A percentile compares a stretch with the other conserved stretches of the same genome.
These are phyloP conservation scores for Xylaria scruposa DNA, from an alignment of 495 filamentous ascomycete species.

Conservation along the genomic window DNA sequence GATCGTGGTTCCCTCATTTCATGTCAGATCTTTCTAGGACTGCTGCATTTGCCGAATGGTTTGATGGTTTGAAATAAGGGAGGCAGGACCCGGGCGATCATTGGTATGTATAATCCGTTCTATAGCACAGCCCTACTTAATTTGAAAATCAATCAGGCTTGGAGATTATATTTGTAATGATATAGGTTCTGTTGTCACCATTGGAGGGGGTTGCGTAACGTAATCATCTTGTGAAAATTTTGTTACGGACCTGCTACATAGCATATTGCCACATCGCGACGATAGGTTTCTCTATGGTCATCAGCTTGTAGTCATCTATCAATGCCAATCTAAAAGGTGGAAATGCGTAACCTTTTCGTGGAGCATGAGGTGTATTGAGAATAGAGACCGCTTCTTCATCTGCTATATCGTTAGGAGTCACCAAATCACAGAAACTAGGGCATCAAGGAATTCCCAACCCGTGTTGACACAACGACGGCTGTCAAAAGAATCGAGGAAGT, in stretches of 20 bases:
- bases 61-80: constrained; percentile 15
- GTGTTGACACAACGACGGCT: not conserved
- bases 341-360: not conserved
- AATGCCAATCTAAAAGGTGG: not conserved
- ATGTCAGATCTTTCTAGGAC: constrained; percentile 12
- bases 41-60: constrained; percentile 16
- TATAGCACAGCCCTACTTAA: constrained; percentile 14
- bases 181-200: constrained; percentile 8
- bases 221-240: not conserved
- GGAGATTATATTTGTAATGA: constrained; percentile 12
- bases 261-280: not conserved
- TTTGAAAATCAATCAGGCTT: not conserved
- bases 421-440: not conserved
- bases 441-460: not conserved
- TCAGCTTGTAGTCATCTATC: not conserved
- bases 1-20: not conserved
- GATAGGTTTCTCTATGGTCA: not conserved
- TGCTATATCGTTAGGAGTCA: not conserved
- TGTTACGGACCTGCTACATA: not conserved
- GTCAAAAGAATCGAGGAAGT: not conserved
- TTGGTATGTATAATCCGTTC: not conserved
- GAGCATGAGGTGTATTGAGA: not conserved
- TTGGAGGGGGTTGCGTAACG: not conserved
- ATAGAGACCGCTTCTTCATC: not conserved
- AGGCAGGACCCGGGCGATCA: not conserved